Evolutionary conservation across 2,329 filamentous ascomycete genomes (phyloP).

Genomic region (Paraphaeosphaeria minitans): DNA sequence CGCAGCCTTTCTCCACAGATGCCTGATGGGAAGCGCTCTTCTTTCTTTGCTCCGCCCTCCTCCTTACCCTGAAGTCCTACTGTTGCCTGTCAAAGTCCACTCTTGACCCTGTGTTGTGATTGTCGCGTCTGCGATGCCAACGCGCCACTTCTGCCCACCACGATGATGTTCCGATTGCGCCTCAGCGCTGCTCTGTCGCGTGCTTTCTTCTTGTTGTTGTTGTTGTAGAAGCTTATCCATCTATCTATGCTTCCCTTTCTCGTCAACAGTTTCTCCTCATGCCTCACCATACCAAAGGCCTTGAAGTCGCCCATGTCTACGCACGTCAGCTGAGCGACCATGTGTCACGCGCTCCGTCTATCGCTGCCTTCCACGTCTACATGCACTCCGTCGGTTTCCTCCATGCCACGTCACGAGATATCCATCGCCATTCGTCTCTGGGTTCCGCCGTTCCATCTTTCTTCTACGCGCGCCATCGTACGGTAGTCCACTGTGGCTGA

Average conservation of each 20-base stretch:
- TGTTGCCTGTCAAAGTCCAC: conserved; percentile 6
- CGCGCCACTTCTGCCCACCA: conserved; percentile 18
- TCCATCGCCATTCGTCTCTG: neutral
- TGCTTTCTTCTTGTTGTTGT: neutral
- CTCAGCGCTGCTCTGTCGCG: conserved; percentile 17
- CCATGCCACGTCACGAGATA: conserved; percentile 4
- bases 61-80: neutral
- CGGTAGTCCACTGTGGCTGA: too few relatives aligned
- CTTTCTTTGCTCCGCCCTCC: neutral
- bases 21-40: conserved; percentile 1
- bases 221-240: neutral
- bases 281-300: neutral
- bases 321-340: conserved; percentile 7
- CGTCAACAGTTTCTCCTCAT: neutral
- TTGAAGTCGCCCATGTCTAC: neutral
- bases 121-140: conserved; percentile 16
- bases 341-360: conserved; percentile 12
- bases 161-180: conserved; percentile 32
- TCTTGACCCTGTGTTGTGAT: conserved; percentile 8
- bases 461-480: neutral
- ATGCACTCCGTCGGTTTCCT: conserved; percentile 13
- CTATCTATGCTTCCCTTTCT: neutral
- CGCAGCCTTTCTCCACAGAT: neutral
- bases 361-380: conserved; percentile 13
- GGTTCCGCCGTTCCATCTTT: neutral